Conservation (phyloP, 1,284 basidiomycete genomes). For the Neotropicomus parvogracilis region DNA sequence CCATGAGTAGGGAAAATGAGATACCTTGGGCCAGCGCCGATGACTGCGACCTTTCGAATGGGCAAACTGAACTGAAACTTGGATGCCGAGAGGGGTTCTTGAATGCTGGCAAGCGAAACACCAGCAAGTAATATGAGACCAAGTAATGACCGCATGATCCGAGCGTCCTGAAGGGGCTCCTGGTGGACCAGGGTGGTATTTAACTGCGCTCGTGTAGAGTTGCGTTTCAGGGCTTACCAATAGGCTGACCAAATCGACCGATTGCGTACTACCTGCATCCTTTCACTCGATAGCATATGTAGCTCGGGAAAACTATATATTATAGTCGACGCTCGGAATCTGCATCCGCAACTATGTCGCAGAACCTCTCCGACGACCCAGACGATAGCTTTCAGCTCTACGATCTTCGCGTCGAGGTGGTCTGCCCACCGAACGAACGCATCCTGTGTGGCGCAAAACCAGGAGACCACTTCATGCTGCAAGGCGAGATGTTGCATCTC, state of each 20-base stretch:
- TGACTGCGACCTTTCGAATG: slow-evolving; percentile 12
- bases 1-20: background rate
- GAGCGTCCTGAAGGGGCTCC: no score
- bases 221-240: no score
- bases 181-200: no score
- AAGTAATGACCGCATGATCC: no score
- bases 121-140: background rate
- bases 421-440: slow-evolving; percentile 51
- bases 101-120: background rate
- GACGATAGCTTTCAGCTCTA: slow-evolving; percentile 51
- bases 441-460: slow-evolving; percentile 60
- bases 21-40: slow-evolving; percentile 13
- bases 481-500: slow-evolving; percentile 59
- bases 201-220: no score
- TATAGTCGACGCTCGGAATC: no score
- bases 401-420: slow-evolving; percentile 55
- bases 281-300: no score
- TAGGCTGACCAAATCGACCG: no score
- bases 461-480: slow-evolving; percentile 58
- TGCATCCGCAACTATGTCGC: slow-evolving; percentile 7
- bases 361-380: background rate
- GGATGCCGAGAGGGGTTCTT: slow-evolving; percentile 4
- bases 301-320: no score
- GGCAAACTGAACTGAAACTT: slow-evolving; percentile 5
- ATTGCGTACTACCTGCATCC: no score